A percentile compares a stretch with the other conserved stretches of the same genome.
Evolutionary conservation across 768 basidiomycete species (phyloP).

Genomic region (Termitomyces sp.): DNA sequence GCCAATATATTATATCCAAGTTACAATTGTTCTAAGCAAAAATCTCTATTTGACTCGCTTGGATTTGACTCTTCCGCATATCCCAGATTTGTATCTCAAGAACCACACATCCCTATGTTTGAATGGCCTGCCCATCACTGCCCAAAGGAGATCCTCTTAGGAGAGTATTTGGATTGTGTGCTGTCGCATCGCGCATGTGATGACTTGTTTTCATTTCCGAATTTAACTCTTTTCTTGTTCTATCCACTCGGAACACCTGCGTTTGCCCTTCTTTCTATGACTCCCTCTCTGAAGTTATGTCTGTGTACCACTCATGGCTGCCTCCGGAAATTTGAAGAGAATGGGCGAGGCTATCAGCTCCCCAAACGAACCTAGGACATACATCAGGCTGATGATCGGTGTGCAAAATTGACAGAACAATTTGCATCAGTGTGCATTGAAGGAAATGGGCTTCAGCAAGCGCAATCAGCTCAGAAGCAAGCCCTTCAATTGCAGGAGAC

Average conservation of each 20-base stretch:
- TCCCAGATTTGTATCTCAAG: too few relatives aligned
- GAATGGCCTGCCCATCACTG: too few relatives aligned
- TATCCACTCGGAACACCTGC: too few relatives aligned
- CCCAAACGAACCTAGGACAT: not conserved
- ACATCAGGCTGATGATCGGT: not conserved
- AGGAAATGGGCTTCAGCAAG: not conserved
- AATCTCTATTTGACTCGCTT: conserved; percentile 6
- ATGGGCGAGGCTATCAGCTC: not conserved
- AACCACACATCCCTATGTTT: too few relatives aligned
- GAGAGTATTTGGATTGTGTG: too few relatives aligned
- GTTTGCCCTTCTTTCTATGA: not conserved
- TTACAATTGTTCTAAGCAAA: conserved; percentile 24
- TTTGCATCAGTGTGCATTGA: not conserved
- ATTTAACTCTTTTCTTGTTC: too few relatives aligned
- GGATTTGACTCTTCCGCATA: too few relatives aligned
- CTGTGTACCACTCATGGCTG: not conserved
- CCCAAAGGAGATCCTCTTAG: too few relatives aligned
- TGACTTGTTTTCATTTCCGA: too few relatives aligned
- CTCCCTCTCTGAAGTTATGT: not conserved
- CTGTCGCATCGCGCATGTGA: too few relatives aligned
- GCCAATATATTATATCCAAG: conserved; percentile 16
- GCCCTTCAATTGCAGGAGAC: too few relatives aligned
- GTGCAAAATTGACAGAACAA: not conserved
- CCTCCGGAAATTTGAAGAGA: not conserved
- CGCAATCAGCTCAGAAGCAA: conserved; percentile 7